These are phyloP conservation scores for Trichoderma sp. DNA, from an alignment of 2,329 filamentous ascomycete species.

Conservation along the genomic window DNA sequence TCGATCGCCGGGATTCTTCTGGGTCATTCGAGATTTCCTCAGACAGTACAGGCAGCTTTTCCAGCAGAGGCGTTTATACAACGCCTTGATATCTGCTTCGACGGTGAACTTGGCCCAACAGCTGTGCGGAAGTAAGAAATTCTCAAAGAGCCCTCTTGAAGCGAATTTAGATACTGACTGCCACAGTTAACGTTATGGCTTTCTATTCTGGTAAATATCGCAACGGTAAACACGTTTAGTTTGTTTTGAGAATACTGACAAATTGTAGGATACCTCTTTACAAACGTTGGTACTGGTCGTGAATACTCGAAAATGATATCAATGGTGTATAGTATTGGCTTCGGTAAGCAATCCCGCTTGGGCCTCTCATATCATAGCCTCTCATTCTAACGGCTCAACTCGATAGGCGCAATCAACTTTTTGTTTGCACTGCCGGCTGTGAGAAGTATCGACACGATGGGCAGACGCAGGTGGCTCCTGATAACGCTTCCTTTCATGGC, in stretches of 20 bases:
- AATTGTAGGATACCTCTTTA: constrained; percentile 31
- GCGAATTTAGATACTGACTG: background rate
- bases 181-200: constrained; percentile 44
- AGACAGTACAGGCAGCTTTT: constrained; percentile 36
- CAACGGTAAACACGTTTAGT: too few relatives aligned
- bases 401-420: constrained; percentile 44
- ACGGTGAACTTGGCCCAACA: constrained; percentile 40
- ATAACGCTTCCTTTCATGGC: constrained; percentile 48
- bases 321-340: constrained; percentile 38
- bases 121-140: constrained; percentile 35
- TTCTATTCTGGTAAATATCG: constrained; percentile 45
- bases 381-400: background rate
- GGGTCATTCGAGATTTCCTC: constrained; percentile 35
- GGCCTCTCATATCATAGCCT: too few relatives aligned
- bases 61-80: constrained; percentile 35
- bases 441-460: constrained; percentile 40
- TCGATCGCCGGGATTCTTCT: constrained; percentile 33
- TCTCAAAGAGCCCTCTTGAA: background rate
- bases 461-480: constrained; percentile 47
- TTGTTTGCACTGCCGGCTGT: constrained; percentile 44
- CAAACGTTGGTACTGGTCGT: constrained; percentile 30
- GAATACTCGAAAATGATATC: constrained; percentile 26
- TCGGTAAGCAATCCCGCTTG: constrained; percentile 29
- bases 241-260: background rate
- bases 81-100: constrained; percentile 36